Percentiles rank a stretch among this genome's conserved stretches.
These are phyloP conservation scores for Candida chauliodis DNA, from an alignment of 805 yeast species.

Conservation along the genomic window DNA sequence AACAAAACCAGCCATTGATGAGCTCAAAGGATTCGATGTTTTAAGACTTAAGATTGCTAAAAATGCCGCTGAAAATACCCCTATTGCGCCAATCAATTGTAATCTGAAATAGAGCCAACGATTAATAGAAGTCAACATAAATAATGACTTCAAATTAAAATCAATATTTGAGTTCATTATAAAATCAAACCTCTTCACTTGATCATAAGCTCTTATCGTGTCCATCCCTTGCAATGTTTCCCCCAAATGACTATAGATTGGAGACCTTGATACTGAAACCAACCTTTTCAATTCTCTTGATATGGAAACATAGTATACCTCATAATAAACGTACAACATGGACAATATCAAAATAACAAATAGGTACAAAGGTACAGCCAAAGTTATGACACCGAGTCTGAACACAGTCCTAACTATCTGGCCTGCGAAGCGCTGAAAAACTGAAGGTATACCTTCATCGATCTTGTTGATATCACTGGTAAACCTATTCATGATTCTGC, in stretches of 20 bases:
- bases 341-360: conserved; percentile 45
- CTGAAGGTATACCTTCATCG: conserved; percentile 55
- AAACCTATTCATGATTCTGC: conserved; percentile 62
- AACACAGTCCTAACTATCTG: conserved; percentile 43
- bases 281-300: conserved; percentile 78
- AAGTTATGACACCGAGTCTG: conserved; percentile 50
- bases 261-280: conserved; percentile 64
- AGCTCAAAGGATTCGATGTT: conserved; percentile 41
- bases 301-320: conserved; percentile 61
- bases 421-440: conserved; percentile 46
- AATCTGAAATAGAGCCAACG: conserved; percentile 66
- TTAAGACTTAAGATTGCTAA: conserved; percentile 40
- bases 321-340: conserved; percentile 64
- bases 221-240: conserved; percentile 76
- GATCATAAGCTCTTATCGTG: conserved; percentile 77
- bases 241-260: conserved; percentile 77
- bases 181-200: conserved; percentile 55
- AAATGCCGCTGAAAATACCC: conserved; percentile 49
- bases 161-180: conserved; percentile 52
- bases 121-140: conserved; percentile 51
- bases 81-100: conserved; percentile 56
- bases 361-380: conserved; percentile 53
- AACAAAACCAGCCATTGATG: conserved; percentile 62
- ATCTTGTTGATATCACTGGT: conserved; percentile 58
- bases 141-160: conserved; percentile 44